phyloP scores from a whole-genome alignment of 352 stramenopile species.

The Phytopythium mirpurense region DNA sequence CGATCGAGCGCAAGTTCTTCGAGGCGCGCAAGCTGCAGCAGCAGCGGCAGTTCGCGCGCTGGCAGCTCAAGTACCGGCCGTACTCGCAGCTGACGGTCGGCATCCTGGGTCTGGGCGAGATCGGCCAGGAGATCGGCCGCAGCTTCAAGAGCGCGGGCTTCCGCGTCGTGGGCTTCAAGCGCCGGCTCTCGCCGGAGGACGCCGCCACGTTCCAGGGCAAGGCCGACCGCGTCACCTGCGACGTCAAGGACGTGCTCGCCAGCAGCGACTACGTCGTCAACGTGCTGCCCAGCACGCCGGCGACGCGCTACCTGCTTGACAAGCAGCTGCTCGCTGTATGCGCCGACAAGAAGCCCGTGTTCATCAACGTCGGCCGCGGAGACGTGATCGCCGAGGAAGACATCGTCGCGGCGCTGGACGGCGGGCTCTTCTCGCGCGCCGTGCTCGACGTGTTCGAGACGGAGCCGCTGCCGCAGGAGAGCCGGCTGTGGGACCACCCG shows the following conservation, averaged over 20 bases:
- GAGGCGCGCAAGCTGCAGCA: constrained; percentile 13
- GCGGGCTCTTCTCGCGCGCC: constrained; percentile 45
- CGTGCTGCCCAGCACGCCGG: constrained; percentile 76
- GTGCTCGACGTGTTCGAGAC: constrained; percentile 62
- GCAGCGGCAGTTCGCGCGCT: constrained; percentile 20
- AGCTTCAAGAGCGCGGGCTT: constrained; percentile 48
- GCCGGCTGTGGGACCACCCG: constrained; percentile 56
- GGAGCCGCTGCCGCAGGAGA: constrained; percentile 43
- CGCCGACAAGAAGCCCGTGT: constrained; percentile 51
- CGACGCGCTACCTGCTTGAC: constrained; percentile 65
- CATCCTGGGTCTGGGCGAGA: constrained; percentile 55
- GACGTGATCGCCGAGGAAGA: constrained; percentile 72
- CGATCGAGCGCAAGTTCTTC: constrained; percentile 38
- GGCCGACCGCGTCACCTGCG: constrained; percentile 36
- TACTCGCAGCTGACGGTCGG: constrained; percentile 36
- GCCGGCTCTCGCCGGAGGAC: constrained; percentile 17
- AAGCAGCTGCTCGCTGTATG: constrained; percentile 37
- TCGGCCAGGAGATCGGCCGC: constrained; percentile 49
- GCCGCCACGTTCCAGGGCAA: constrained; percentile 6
- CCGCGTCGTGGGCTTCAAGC: constrained; percentile 64
- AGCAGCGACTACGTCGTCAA: constrained; percentile 78
- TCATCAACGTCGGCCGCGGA: constrained; percentile 87
- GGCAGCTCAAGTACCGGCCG: constrained; percentile 23
- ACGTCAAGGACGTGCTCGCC: constrained; percentile 41
- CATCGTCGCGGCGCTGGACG: constrained; percentile 66